These are phyloP conservation scores for Alternaria arbusti DNA, from an alignment of 2,329 filamentous ascomycete genomes.

Conservation along the genomic window DNA sequence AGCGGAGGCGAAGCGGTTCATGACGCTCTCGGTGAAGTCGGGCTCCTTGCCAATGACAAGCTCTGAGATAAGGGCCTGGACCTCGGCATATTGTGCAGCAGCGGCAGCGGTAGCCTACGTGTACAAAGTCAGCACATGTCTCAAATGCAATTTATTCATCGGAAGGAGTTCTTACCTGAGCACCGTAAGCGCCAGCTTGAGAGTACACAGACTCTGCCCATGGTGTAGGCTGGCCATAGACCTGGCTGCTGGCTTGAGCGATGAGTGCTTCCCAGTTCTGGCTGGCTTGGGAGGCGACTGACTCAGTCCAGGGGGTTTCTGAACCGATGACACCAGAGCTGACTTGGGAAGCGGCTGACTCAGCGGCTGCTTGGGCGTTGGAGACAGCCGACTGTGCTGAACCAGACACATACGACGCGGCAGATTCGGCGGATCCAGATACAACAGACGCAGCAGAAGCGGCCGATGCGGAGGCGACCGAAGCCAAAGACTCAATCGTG, in stretches of 20 bases:
- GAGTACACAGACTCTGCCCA: slow-evolving; percentile 56
- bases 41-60: slow-evolving; percentile 79
- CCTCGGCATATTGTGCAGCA: slow-evolving; percentile 69
- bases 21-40: slow-evolving; percentile 80
- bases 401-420: slow-evolving; percentile 49
- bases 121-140: neutral
- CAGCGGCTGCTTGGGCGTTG: slow-evolving; percentile 57
- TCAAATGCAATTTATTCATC: neutral
- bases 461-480: slow-evolving; percentile 49
- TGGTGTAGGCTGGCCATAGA: slow-evolving; percentile 70
- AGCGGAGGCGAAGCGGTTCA: slow-evolving; percentile 72
- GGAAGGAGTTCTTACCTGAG: slow-evolving; percentile 47
- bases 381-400: slow-evolving; percentile 51
- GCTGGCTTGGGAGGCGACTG: slow-evolving; percentile 62
- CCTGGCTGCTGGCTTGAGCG: slow-evolving; percentile 68
- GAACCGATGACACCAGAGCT: slow-evolving; percentile 55
- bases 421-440: slow-evolving; percentile 57
- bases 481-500: slow-evolving; percentile 42
- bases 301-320: slow-evolving; percentile 60
- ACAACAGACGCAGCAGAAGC: slow-evolving; percentile 52
- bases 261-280: slow-evolving; percentile 70
- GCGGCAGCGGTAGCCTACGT: slow-evolving; percentile 63
- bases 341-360: slow-evolving; percentile 53
- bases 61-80: slow-evolving; percentile 77
- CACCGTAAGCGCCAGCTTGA: slow-evolving; percentile 64